Evolutionary conservation across 192 early-diverging fungal species (phyloP).

Genomic region (Piromyces sp.): DNA sequence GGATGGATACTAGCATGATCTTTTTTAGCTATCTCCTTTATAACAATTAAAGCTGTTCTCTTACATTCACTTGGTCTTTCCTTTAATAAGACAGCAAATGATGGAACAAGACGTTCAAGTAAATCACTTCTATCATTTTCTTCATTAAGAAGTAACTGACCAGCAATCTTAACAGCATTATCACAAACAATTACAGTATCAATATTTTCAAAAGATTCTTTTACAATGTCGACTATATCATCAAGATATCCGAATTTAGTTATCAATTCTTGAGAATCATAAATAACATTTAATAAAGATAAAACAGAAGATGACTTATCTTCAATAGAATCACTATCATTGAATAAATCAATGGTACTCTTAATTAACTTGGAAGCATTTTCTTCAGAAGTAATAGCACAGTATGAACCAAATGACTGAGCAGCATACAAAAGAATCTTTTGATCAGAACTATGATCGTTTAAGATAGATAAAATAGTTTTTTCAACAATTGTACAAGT

Average conservation of each 20-base stretch:
- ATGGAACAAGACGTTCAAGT: background rate
- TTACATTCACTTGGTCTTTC: conserved; percentile 9
- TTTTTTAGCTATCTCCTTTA: conserved; percentile 25
- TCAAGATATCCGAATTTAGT: background rate
- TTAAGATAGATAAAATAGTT: conserved; percentile 8
- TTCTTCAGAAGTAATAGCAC: background rate
- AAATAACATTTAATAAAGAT: background rate
- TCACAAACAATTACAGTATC: background rate
- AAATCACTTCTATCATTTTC: background rate
- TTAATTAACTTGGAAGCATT: background rate
- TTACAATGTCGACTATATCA: background rate
- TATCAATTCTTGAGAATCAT: background rate
- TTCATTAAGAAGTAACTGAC: background rate
- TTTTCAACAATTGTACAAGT: conserved; percentile 13
- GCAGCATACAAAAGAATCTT: background rate
- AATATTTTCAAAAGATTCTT: background rate
- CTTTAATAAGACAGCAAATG: background rate
- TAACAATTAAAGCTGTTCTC: conserved; percentile 15
- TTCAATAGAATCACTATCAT: background rate
- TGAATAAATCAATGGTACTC: background rate
- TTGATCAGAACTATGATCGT: background rate
- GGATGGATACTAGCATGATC: conserved; percentile 16
- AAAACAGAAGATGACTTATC: background rate
- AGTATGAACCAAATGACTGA: background rate
- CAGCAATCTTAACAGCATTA: background rate